Evolutionary conservation across 2,329 filamentous ascomycete species (phyloP).

Genomic region (Fusarium haematococcum): DNA sequence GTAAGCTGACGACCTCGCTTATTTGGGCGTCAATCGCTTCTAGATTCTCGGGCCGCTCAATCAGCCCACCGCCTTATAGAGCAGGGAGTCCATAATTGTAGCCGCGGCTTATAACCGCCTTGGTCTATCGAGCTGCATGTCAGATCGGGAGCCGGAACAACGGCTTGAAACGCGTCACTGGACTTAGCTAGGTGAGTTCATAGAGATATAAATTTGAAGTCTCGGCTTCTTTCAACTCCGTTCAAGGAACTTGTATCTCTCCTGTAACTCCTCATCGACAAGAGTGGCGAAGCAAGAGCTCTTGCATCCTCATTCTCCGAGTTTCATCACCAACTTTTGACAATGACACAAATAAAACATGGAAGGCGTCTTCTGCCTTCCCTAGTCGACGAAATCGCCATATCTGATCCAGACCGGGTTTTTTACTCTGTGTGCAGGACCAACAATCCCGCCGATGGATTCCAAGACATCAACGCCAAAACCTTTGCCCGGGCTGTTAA

Average conservation of each 20-base stretch:
- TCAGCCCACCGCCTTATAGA: background rate
- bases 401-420: conserved; percentile 45
- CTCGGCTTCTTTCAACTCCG: background rate
- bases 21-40: background rate
- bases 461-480: conserved; percentile 43
- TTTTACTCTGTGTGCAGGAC: conserved; percentile 53
- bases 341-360: background rate
- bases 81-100: background rate
- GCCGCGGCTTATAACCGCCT: background rate
- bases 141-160: background rate
- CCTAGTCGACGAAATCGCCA: conserved; percentile 40
- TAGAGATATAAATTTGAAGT: background rate
- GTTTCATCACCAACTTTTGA: background rate
- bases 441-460: conserved; percentile 41
- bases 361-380: conserved; percentile 30
- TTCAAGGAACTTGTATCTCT: background rate
- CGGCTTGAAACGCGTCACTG: background rate
- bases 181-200: fast-evolving
- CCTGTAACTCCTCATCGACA: background rate
- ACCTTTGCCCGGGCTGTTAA: conserved; percentile 48
- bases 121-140: background rate
- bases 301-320: background rate
- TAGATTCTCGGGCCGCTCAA: background rate
- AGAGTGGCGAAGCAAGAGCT: background rate
- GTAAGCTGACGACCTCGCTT: background rate